phyloP scores from a whole-genome alignment of 2,329 filamentous ascomycete genomes.

The Fusarium mundagurra region DNA sequence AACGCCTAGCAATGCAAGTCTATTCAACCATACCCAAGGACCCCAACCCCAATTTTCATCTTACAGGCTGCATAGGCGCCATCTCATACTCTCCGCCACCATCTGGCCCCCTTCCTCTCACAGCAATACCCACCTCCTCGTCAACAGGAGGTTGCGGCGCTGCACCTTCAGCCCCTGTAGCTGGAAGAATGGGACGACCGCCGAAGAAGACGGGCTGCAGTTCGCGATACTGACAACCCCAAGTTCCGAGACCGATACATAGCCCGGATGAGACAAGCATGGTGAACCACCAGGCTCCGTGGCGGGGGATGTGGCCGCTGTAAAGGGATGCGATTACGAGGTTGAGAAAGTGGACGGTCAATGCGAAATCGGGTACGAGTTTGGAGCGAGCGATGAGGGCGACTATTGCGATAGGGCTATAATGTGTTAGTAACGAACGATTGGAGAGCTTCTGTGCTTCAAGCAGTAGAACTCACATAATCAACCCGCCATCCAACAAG shows the following conservation, averaged over 20 bases:
- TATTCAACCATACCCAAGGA: conserved; percentile 36
- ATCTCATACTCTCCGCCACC: conserved; percentile 73
- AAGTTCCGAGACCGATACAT: conserved; percentile 75
- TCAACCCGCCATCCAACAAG: conserved; percentile 64
- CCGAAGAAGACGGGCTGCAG: conserved; percentile 89
- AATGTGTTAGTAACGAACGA: conserved; percentile 13
- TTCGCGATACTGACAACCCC: conserved; percentile 92
- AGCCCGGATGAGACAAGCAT: conserved; percentile 59
- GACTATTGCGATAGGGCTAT: conserved; percentile 83
- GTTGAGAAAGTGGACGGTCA: conserved; percentile 88
- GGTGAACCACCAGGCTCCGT: conserved; percentile 86
- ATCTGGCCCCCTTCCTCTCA: conserved; percentile 63
- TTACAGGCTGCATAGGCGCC: conserved; percentile 53
- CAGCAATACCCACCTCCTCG: conserved; percentile 62
- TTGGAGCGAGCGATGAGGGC: conserved; percentile 88
- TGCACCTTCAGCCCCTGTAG: conserved; percentile 27
- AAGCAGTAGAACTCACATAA: conserved; percentile 53
- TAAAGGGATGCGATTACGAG: conserved; percentile 82
- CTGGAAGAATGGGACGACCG: conserved; percentile 57
- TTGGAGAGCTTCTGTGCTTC: background rate
- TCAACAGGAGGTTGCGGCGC: conserved; percentile 46
- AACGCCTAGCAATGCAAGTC: conserved; percentile 51
- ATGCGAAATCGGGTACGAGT: conserved; percentile 91
- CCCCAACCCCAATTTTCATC: conserved; percentile 24
- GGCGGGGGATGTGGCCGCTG: conserved; percentile 77